Evolutionary conservation across 2,329 filamentous ascomycete genomes (phyloP).

Genomic region (Trichophaea hybrida): DNA sequence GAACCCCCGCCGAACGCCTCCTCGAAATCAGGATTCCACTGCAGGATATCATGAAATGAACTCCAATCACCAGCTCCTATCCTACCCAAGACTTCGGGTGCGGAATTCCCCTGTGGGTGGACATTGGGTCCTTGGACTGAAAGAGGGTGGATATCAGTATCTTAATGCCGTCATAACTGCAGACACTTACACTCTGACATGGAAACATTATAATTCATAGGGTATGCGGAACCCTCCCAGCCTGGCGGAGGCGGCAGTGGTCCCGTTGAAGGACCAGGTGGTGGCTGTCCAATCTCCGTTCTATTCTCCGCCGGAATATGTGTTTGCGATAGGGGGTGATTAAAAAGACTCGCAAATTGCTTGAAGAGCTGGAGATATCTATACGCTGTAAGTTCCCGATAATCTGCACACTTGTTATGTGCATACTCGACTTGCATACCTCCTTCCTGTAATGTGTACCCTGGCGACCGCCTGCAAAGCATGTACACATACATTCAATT

Average conservation of each 20-base stretch:
- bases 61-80: constrained; percentile 15
- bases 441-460: constrained; percentile 16
- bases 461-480: constrained; percentile 20
- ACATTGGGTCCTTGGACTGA: not conserved
- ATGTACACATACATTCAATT: constrained; percentile 22
- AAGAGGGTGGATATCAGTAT: too few species aligned
- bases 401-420: not conserved
- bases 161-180: too few species aligned
- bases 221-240: too few species aligned
- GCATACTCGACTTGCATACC: not conserved
- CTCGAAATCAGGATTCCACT: constrained; percentile 12
- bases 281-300: not conserved
- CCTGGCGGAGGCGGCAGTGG: not conserved
- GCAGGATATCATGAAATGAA: constrained; percentile 19
- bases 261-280: not conserved
- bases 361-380: constrained; percentile 3
- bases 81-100: not conserved
- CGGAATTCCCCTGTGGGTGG: not conserved
- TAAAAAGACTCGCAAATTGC: not conserved
- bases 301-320: not conserved
- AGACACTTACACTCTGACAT: too few species aligned
- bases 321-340: not conserved
- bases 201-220: too few species aligned
- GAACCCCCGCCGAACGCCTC: not conserved
- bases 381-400: not conserved